Evolutionary conservation across 2,329 filamentous ascomycete species (phyloP).

Genomic region (Aspergillus quadricinctus): DNA sequence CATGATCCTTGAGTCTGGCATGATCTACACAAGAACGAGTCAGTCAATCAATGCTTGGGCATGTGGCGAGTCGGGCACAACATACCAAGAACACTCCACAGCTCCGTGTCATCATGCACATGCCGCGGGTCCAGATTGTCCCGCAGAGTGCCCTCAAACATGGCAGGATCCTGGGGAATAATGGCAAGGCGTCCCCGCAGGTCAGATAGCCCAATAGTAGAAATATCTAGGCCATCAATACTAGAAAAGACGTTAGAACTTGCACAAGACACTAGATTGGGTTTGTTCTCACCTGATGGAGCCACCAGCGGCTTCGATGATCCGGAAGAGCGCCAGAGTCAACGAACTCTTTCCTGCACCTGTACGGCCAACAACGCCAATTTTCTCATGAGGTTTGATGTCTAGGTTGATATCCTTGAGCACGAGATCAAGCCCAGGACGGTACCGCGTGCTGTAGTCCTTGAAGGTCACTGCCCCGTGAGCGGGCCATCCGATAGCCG

Average conservation of each 20-base stretch:
- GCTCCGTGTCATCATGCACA: constrained; percentile 91
- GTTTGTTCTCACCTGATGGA: constrained; percentile 54
- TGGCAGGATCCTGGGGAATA: constrained; percentile 93
- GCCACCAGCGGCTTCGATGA: constrained; percentile 82
- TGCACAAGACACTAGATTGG: constrained; percentile 2
- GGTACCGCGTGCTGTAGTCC: constrained; percentile 91
- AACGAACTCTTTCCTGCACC: constrained; percentile 94
- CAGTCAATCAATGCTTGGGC: constrained; percentile 33
- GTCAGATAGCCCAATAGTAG: constrained; percentile 82
- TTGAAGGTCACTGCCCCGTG: constrained; percentile 85
- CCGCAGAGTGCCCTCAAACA: constrained; percentile 88
- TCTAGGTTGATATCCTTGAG: constrained; percentile 87
- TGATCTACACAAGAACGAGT: constrained; percentile 60
- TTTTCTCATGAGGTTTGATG: constrained; percentile 96
- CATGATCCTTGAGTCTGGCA: constrained; percentile 86
- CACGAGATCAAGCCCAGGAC: constrained; percentile 82
- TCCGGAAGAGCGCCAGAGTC: constrained; percentile 87
- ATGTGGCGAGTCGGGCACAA: constrained; percentile 21
- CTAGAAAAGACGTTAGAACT: constrained; percentile 37
- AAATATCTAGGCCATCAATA: constrained; percentile 87
- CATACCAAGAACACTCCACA: constrained; percentile 92
- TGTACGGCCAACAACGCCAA: constrained; percentile 93
- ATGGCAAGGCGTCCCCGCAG: constrained; percentile 86
- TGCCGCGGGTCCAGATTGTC: constrained; percentile 95
- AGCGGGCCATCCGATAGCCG: constrained; percentile 85